Evolutionary conservation across 768 basidiomycete species (phyloP), one percentile per base, ranked within the genome.

Genomic region (Aureoboletus auriporus): DNA sequence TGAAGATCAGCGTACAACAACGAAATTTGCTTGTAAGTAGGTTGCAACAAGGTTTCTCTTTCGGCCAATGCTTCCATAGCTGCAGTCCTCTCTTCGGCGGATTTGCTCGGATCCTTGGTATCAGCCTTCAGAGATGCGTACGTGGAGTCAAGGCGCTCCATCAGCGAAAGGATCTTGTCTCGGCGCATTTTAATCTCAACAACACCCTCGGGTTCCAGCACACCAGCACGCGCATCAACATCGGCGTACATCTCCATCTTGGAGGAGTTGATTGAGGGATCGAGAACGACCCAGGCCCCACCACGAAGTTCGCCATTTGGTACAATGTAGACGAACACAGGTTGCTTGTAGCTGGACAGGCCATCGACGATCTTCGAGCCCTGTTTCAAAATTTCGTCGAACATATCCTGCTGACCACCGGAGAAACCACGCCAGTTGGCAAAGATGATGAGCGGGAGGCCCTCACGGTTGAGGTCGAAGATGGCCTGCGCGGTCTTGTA

Each of bases 401-500:
- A 95, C 93, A 97, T 97, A 69, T 97, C 94, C 69, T 96, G 94
- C 69, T 97, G 94, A 55, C 96, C 96, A 54, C 96, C 96, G 17
- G 96, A 99, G 84, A 99, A 99, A 23, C 96, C 96, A 75, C 96
- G 89, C 93, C 96, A 98, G 75, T 99, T 99, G 46, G 96, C 96
- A 63, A 99, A 97, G 69, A 99, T 94, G 68, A 98, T 94, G 51
- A 99, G 77, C 5, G 96, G 96, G 12, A 99, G 75, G 20, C 90
- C 92, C 70, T 99, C 96, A 37, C 96, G 86, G 71, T 95, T 89
- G 75, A 98, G 91, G 72, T 99, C 96, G 69, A 93, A 93, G 74
- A 98, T 98, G 13, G 96, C 95, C 62, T 98, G 96, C 8, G 94
- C 96, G 8, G 96, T 99, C 79, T 99, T 99, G 76, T 96, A 94